Conservation (phyloP, 768 basidiomycete genomes). For the Serendipita sp. region DNA sequence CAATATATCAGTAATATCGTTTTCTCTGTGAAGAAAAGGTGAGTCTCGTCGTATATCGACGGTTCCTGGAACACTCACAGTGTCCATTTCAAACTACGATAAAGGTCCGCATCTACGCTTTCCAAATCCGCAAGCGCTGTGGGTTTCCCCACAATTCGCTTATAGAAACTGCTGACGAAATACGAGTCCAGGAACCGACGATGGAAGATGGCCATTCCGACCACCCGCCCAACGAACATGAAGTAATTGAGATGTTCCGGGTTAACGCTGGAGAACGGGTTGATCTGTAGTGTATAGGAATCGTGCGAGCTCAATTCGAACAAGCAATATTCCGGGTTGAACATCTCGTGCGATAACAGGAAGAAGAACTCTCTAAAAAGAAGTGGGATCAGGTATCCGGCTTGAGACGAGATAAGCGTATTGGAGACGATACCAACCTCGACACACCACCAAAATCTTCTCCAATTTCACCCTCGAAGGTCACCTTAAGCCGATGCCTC, state of each 20-base stretch:
- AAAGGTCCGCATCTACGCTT: constrained; percentile 49
- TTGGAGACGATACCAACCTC: constrained; percentile 15
- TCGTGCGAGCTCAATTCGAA: constrained; percentile 34
- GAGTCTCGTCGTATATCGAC: constrained; percentile 15
- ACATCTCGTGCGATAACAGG: constrained; percentile 33
- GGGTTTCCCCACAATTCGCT: constrained; percentile 54
- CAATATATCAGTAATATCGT: constrained; percentile 58
- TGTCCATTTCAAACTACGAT: constrained; percentile 59
- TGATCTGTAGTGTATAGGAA: constrained; percentile 33
- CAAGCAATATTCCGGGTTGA: constrained; percentile 34
- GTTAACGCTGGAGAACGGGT: constrained; percentile 29
- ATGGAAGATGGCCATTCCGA: constrained; percentile 70
- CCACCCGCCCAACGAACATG: constrained; percentile 31
- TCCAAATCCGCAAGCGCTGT: constrained; percentile 49
- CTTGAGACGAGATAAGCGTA: neutral
- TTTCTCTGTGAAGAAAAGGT: constrained; percentile 31
- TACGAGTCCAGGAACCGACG: constrained; percentile 64
- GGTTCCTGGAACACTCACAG: constrained; percentile 30
- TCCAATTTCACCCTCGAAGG: constrained; percentile 32
- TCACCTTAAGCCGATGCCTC: constrained; percentile 32
- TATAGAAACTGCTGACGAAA: constrained; percentile 68
- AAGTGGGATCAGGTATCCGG: neutral
- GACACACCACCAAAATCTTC: constrained; percentile 32
- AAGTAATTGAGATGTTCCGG: constrained; percentile 34
- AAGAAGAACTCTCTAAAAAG: constrained; percentile 33